Base-by-base conservation (phyloP, 768 basidiomycete genomes). In the Termitomyces eurrhizus region DNA sequence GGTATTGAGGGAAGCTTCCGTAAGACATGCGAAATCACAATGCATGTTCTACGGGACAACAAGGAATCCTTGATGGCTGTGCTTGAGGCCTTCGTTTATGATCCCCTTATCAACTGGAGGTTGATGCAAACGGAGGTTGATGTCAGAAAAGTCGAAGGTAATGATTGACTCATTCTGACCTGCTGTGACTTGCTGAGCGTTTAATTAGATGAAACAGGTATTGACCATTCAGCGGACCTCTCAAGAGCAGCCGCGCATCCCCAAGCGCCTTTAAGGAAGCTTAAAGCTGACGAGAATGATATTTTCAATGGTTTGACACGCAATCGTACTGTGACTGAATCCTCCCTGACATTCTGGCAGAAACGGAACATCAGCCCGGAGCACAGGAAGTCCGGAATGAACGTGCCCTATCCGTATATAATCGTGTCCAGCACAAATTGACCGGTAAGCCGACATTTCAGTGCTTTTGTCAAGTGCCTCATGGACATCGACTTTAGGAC, bases 11-110 rank as follows among this genome's bases (percentile, higher is more conserved):
- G 97, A 41, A 97, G 93, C 71, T 99, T 95, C 83, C 84, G 92
- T 68, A 89, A 89, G 64, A 95, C 93, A 9, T 98, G 94, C 80
- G 95, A 97, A 69, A 95, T 95, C 60, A 92, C 93, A n/a, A 98
- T 99, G 96, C 83, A 85, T 58, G 97, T 99, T 6, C 76, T 98
- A 58, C 89, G 97, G 35, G 93, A 92, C 60, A 98, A 99, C 77
- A 95, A 95, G 75, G 97, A 99, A 72, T 97, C 95, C n/a, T 78
- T 99, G 61, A 94, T 98, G 92, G 97, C 97, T 6, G 96, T 99
- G 21, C 80, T 99, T 33, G 97, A 99, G 72, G 96, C 97, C 7
- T 98, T 99, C 70, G 95, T 98, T 9, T 98, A 98, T 67, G 97
- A 99, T 69, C 97, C 97, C 13, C 77, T 99, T 59, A 95, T 98